Evolutionary conservation across 1,284 basidiomycete genomes (phyloP).

Genomic region (Abortiporus biennis): DNA sequence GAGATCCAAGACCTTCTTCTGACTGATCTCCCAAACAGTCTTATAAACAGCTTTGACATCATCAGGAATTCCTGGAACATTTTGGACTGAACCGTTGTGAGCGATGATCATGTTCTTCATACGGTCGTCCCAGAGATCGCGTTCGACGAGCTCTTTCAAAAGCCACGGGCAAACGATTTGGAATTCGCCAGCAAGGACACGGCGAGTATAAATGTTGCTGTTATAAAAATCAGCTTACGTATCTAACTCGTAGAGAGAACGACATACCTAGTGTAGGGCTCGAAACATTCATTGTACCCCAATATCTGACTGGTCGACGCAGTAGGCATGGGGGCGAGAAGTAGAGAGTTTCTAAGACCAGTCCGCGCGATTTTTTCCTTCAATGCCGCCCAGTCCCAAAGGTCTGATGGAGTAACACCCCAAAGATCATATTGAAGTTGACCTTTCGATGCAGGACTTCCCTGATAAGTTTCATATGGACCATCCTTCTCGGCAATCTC

Average conservation of each 20-base stretch:
- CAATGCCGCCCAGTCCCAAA: slow-evolving; percentile 93
- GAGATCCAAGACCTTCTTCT: slow-evolving; percentile 98
- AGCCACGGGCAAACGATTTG: slow-evolving; percentile 99
- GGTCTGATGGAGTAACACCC: slow-evolving; percentile 86
- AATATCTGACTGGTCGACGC: slow-evolving; percentile 98
- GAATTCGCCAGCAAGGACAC: slow-evolving; percentile 99
- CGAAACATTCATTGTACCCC: slow-evolving; percentile 98
- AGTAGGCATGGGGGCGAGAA: slow-evolving; percentile 97
- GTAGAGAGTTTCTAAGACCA: slow-evolving; percentile 92
- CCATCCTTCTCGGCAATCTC: slow-evolving; percentile 85
- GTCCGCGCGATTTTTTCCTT: slow-evolving; percentile 86
- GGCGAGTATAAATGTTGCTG: slow-evolving; percentile 98
- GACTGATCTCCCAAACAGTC: slow-evolving; percentile 99
- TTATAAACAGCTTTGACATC: slow-evolving; percentile 97
- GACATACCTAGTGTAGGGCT: slow-evolving; percentile 85
- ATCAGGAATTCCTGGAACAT: slow-evolving; percentile 80
- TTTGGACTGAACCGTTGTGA: slow-evolving; percentile 93
- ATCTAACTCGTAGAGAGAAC: slow-evolving; percentile 3
- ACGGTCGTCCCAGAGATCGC: slow-evolving; percentile 93
- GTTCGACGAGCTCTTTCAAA: slow-evolving; percentile 93
- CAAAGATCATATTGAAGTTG: slow-evolving; percentile 95
- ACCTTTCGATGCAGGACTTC: slow-evolving; percentile 86
- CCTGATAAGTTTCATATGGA: slow-evolving; percentile 88
- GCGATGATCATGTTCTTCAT: slow-evolving; percentile 99
- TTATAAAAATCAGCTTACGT: slow-evolving; percentile 10